Evolutionary conservation across 129 eudicot species (phyloP), one percentile per base, ranked within the genome.

Genomic region (carrot (Daucus carota)): DNA sequence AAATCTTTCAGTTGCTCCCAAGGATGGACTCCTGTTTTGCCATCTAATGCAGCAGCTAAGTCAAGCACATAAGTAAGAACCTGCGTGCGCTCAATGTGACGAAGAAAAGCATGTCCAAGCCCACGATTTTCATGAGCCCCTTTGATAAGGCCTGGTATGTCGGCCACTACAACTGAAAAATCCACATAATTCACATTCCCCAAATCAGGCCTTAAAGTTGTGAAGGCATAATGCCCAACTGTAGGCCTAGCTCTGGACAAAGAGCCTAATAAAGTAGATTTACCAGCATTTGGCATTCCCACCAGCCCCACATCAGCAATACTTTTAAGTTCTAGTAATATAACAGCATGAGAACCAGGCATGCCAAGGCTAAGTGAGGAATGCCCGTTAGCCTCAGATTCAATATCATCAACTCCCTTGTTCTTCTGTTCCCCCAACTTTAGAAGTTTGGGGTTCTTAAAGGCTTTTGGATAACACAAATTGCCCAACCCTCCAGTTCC

Each of bases 241-340:
- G 66, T 72, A 5, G 97, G 99, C 77, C 86, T 93, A 32, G 99
- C 97, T 88, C 92, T 89, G 6, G 99, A 95, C 34, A 95, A 72
- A 26, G 97, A 93, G 52, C 99, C 97, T 73, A 95, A 78, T 50
- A 91, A 93, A 45, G 99, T 95, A 74, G 96, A 91, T 89, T 91
- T 95, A 74, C 99, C 99, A 4, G 97, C 97, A 79, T 91, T 95
- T n/a, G 99, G 99, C 92, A 95, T 85, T 18, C 97, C 99, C 28
- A 94, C 94, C 20, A 95, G 90, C 74, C 97, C 99, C 26, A 95
- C 97, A 73, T 94, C 98, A 33, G 97, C 98, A 42, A 94, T 91
- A 73, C 96, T 89, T 81, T 94, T 94, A 73, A 91, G 93, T 77
- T 94, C 98, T 73, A 94, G 73, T 73, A 89, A 32, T 42, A 94